Conservation (phyloP, 768 basidiomycete species). For the Phaffia australis region DNA sequence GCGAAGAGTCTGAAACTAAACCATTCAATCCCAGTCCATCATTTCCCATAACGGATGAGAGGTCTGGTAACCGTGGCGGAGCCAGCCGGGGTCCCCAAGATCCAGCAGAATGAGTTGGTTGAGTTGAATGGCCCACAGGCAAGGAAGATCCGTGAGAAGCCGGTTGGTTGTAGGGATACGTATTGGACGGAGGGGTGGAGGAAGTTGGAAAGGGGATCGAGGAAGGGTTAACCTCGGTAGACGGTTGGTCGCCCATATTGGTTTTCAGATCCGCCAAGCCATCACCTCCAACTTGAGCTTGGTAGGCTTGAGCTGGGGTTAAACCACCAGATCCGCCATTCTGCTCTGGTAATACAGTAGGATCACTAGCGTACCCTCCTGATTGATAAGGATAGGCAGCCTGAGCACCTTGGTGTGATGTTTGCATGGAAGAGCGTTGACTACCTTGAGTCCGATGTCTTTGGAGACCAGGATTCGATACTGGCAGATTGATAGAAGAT, state of each 20-base stretch:
- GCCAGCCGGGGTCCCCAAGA: background rate
- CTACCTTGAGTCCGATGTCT: conserved; percentile 14
- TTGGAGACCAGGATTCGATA: background rate
- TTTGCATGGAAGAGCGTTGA: background rate
- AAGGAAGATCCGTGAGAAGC: background rate
- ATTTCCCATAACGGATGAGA: conserved; percentile 1
- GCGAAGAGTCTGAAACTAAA: background rate
- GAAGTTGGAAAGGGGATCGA: conserved; percentile 1
- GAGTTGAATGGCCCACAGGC: background rate
- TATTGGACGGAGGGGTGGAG: background rate
- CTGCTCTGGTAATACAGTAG: background rate
- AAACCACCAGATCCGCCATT: conserved; percentile 40
- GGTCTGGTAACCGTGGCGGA: conserved; percentile 3
- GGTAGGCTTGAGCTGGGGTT: conserved; percentile 70
- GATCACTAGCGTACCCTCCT: background rate
- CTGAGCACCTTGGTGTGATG: background rate
- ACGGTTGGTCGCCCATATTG: background rate
- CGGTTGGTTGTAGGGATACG: background rate
- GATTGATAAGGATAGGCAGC: background rate
- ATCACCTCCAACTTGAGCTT: conserved; percentile 49
- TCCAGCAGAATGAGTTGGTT: background rate
- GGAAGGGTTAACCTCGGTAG: conserved; percentile 4
- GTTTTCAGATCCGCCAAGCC: background rate
- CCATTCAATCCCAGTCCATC: conserved; percentile 1
- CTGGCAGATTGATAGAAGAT: conserved; percentile 8